These are phyloP conservation scores for Mucor mucedo DNA, from an alignment of 371 early-diverging fungal species.

Conservation along the genomic window DNA sequence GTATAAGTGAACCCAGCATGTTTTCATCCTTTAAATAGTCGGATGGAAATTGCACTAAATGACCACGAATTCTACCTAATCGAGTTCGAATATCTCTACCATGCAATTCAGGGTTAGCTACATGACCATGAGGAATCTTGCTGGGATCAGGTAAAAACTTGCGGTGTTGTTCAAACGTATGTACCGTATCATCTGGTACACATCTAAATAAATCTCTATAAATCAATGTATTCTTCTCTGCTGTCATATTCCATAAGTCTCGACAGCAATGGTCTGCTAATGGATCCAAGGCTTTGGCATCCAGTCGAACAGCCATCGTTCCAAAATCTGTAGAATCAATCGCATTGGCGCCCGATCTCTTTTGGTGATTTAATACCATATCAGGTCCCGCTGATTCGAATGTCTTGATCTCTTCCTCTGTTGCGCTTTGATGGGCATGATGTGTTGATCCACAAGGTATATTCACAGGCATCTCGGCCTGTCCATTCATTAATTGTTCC, in stretches of 20 bases:
- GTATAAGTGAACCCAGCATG: slow-evolving; percentile 61
- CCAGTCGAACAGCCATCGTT: background rate
- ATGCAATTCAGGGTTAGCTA: slow-evolving; percentile 51
- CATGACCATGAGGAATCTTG: slow-evolving; percentile 62
- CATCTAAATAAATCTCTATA: slow-evolving; percentile 85
- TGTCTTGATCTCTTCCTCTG: slow-evolving; percentile 29
- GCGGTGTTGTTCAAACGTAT: slow-evolving; percentile 66
- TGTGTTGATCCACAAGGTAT: slow-evolving; percentile 2
- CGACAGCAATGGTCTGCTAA: slow-evolving; percentile 65
- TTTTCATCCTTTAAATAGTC: slow-evolving; percentile 73
- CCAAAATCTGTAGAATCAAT: background rate
- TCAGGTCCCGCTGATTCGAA: slow-evolving; percentile 32
- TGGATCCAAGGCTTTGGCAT: slow-evolving; percentile 68
- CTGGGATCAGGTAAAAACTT: slow-evolving; percentile 60
- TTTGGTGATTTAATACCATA: slow-evolving; percentile 30
- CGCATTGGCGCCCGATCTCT: slow-evolving; percentile 27
- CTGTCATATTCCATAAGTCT: slow-evolving; percentile 67
- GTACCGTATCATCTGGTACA: slow-evolving; percentile 84
- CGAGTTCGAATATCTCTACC: slow-evolving; percentile 42
- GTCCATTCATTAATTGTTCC: slow-evolving; percentile 14
- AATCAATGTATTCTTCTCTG: slow-evolving; percentile 68
- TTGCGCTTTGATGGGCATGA: slow-evolving; percentile 10
- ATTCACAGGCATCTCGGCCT: background rate
- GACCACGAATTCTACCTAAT: slow-evolving; percentile 58
- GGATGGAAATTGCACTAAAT: slow-evolving; percentile 76